phyloP scores from a whole-genome alignment of 1,284 basidiomycete species.

The Sphagnurus paluster region DNA sequence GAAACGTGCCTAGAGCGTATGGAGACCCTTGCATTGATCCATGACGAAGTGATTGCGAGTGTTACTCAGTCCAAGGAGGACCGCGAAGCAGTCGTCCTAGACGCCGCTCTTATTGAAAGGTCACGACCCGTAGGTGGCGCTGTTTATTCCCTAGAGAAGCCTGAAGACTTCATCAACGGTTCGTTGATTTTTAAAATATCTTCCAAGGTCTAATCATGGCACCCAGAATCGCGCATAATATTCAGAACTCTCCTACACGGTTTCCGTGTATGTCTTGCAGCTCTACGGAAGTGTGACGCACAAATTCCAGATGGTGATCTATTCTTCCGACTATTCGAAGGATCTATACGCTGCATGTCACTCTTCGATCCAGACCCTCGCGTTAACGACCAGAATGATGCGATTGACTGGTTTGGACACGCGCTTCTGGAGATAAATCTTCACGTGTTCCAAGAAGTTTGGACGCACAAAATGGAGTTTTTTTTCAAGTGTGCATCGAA shows the following conservation, averaged over 20 bases:
- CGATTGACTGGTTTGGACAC: constrained; percentile 83
- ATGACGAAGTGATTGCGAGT: constrained; percentile 54
- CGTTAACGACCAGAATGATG: constrained; percentile 75
- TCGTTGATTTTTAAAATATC: constrained; percentile 20
- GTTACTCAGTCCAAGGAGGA: constrained; percentile 52
- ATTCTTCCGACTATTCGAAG: constrained; percentile 86
- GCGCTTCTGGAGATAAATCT: constrained; percentile 83
- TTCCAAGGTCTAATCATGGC: constrained; percentile 1
- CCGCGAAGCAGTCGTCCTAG: constrained; percentile 40
- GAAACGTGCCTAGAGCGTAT: constrained; percentile 88
- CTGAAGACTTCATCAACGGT: constrained; percentile 77
- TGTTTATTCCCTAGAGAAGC: constrained; percentile 73
- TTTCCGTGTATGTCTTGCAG: constrained; percentile 81
- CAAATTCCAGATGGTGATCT: constrained; percentile 85
- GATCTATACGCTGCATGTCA: constrained; percentile 82
- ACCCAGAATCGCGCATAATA: constrained; percentile 78
- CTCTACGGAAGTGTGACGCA: constrained; percentile 80
- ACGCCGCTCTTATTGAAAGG: constrained; percentile 71
- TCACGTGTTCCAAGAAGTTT: constrained; percentile 93
- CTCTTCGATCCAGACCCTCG: constrained; percentile 83
- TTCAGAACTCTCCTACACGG: constrained; percentile 91
- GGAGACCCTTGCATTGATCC: constrained; percentile 74
- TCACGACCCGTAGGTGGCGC: constrained; percentile 76
- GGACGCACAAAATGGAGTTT: constrained; percentile 88
- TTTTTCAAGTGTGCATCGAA: constrained; percentile 82